A percentile compares a stretch with the other conserved stretches of the same genome.
Evolutionary conservation across 1,139 yeast species (phyloP).

Genomic region (Scheffersomyces insectosa): DNA sequence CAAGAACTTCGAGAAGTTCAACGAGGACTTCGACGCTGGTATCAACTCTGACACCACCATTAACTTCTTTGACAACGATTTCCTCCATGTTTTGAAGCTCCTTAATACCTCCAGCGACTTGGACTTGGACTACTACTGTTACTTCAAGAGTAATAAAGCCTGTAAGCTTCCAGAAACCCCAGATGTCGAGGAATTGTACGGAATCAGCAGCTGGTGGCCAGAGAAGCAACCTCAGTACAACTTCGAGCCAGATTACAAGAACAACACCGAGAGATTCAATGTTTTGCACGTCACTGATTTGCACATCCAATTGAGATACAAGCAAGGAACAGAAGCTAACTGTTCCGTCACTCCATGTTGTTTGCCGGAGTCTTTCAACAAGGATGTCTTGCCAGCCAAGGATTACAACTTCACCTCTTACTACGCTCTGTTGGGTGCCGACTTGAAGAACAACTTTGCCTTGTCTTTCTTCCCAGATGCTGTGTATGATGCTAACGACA

Average conservation of each 20-base stretch:
- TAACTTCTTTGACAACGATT: slow-evolving; percentile 42
- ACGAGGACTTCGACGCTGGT: slow-evolving; percentile 24
- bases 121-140: slow-evolving; percentile 37
- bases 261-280: slow-evolving; percentile 39
- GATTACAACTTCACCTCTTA: slow-evolving; percentile 36
- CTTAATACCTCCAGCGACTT: slow-evolving; percentile 39
- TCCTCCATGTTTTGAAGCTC: slow-evolving; percentile 35
- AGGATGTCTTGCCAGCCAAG: slow-evolving; percentile 23
- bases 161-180: slow-evolving; percentile 33
- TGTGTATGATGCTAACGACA: slow-evolving; percentile 34
- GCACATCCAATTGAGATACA: slow-evolving; percentile 59
- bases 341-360: slow-evolving; percentile 57
- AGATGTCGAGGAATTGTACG: slow-evolving; percentile 26
- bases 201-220: slow-evolving; percentile 35
- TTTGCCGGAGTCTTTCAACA: slow-evolving; percentile 37
- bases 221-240: slow-evolving; percentile 24
- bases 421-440: slow-evolving; percentile 20
- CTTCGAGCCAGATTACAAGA: slow-evolving; percentile 24
- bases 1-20: slow-evolving; percentile 16
- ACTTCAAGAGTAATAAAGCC: slow-evolving; percentile 22
- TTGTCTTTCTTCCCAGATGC: slow-evolving; percentile 39
- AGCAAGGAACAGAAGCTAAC: slow-evolving; percentile 60
- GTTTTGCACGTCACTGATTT: slow-evolving; percentile 70
- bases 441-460: slow-evolving; percentile 14
- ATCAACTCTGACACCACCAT: slow-evolving; percentile 25